These are phyloP conservation scores for Betula pendula DNA, from an alignment of 306 rosid genomes.

Conservation along the genomic window DNA sequence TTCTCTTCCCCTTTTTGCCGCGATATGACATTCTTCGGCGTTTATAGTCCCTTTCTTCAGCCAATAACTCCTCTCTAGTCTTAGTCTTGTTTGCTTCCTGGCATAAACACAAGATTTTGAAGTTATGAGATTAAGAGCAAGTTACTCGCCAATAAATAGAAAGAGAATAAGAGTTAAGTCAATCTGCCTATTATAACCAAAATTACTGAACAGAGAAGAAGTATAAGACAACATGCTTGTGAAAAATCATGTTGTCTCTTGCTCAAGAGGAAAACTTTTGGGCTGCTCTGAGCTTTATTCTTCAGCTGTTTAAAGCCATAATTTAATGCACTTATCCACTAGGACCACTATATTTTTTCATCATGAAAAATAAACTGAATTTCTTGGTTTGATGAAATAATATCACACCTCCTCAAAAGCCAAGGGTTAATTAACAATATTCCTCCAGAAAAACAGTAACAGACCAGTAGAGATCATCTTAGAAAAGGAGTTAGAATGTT, in stretches of 20 bases:
- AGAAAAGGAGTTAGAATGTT: not conserved
- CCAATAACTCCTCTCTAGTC: conserved; percentile 85
- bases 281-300: not conserved
- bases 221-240: not conserved
- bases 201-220: not conserved
- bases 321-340: not conserved
- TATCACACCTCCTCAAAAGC: not conserved
- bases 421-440: not conserved
- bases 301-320: not conserved
- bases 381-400: not conserved
- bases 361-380: not conserved
- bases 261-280: not conserved
- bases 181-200: not conserved
- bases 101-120: conserved; percentile 22
- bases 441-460: not conserved
- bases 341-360: not conserved
- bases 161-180: not conserved
- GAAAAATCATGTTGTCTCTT: not conserved
- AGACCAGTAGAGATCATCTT: not conserved
- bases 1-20: conserved; percentile 78
- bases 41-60: conserved; percentile 96
- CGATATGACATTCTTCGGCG: conserved; percentile 96
- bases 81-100: conserved; percentile 63
- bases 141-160: not conserved
- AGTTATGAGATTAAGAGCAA: not conserved